Percentiles rank a stretch among this genome's conserved stretches.
These are phyloP conservation scores for Kuraishia cidri DNA, from an alignment of 805 yeast genomes.

Conservation along the genomic window DNA sequence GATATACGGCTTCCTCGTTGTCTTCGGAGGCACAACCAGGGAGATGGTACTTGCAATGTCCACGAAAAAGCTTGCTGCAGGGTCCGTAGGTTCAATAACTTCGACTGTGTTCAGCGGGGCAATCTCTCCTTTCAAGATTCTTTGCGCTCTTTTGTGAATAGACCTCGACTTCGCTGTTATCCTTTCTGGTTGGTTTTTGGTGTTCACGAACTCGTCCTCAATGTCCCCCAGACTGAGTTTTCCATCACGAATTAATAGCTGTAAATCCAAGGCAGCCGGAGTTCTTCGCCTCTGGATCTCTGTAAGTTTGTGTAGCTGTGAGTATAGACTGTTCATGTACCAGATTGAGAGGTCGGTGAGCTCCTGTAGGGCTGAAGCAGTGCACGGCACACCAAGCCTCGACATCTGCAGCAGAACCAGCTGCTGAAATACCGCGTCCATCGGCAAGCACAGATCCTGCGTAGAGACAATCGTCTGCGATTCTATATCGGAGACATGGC, in stretches of 20 bases:
- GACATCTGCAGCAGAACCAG: slow-evolving; percentile 27
- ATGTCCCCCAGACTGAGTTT: slow-evolving; percentile 29
- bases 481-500: not conserved
- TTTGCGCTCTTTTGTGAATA: slow-evolving; percentile 7
- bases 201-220: slow-evolving; percentile 21
- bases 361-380: slow-evolving; percentile 26
- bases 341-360: slow-evolving; percentile 23
- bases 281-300: slow-evolving; percentile 51
- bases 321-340: slow-evolving; percentile 27
- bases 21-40: slow-evolving; percentile 45
- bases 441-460: slow-evolving; percentile 7
- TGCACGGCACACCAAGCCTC: slow-evolving; percentile 18
- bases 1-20: slow-evolving; percentile 32
- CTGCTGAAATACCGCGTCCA: slow-evolving; percentile 20
- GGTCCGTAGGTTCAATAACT: slow-evolving; percentile 19
- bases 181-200: slow-evolving; percentile 10
- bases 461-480: not conserved
- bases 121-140: slow-evolving; percentile 7
- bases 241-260: slow-evolving; percentile 32
- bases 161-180: slow-evolving; percentile 3
- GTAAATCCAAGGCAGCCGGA: slow-evolving; percentile 45
- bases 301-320: slow-evolving; percentile 36
- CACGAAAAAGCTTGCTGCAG: slow-evolving; percentile 43
- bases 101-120: slow-evolving; percentile 4
- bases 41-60: slow-evolving; percentile 38